phyloP scores from a whole-genome alignment of 169 alveolate species.

The Babesia sp. region DNA sequence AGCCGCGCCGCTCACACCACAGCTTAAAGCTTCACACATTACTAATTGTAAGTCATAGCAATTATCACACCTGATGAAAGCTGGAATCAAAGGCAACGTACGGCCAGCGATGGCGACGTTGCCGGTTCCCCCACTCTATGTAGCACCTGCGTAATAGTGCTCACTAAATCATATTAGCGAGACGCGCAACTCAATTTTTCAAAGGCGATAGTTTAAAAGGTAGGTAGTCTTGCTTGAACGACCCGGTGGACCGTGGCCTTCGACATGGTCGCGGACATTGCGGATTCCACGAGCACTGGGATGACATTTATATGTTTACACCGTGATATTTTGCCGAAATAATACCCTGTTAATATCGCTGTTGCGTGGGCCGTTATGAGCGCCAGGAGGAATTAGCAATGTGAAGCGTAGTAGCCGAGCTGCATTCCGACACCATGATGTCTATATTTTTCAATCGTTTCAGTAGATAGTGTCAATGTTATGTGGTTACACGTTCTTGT shows the following conservation, averaged over 20 bases:
- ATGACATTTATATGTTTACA: no score
- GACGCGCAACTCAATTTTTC: neutral
- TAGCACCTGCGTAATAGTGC: slow-evolving; percentile 1
- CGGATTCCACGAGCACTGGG: slow-evolving; percentile 14
- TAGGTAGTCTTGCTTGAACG: neutral
- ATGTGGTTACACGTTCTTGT: no score
- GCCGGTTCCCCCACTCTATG: slow-evolving; percentile 28
- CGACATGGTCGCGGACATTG: neutral
- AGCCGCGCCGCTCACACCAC: no score
- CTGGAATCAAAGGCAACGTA: neutral
- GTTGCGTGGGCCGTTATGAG: no score
- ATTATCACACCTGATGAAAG: neutral
- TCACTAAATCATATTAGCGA: neutral
- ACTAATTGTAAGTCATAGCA: neutral
- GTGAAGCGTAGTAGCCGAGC: no score
- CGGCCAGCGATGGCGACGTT: neutral
- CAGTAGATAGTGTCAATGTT: no score
- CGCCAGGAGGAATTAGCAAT: no score
- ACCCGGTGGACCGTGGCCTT: slow-evolving; percentile 1
- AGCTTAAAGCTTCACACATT: no score
- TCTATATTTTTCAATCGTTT: no score
- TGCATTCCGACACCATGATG: no score
- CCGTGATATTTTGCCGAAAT: no score
- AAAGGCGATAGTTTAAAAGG: slow-evolving; percentile 1
- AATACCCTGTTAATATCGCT: no score